These are phyloP conservation scores for Dactylonectria macrodidyma DNA, from an alignment of 2,329 filamentous ascomycete genomes.

Conservation along the genomic window DNA sequence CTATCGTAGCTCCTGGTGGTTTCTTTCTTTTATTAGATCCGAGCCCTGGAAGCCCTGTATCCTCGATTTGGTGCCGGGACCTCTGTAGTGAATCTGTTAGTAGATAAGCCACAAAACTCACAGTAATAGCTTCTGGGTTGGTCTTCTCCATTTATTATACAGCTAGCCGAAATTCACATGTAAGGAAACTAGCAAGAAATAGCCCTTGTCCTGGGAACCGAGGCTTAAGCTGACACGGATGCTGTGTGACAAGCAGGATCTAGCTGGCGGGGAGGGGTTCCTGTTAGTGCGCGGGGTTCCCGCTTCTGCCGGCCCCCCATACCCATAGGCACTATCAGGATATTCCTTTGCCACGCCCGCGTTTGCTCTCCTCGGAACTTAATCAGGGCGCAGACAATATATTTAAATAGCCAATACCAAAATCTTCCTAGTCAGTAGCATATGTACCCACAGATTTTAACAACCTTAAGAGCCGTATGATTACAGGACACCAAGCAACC, in stretches of 20 bases:
- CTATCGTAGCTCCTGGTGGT: background rate
- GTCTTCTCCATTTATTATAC: background rate
- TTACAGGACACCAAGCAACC: background rate
- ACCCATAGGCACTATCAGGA: background rate
- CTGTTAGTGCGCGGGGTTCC: background rate
- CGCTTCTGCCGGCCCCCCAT: background rate
- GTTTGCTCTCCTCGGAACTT: background rate
- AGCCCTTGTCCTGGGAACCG: background rate
- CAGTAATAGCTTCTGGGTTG: too few relatives aligned
- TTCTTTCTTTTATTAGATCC: background rate
- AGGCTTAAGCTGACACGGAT: background rate
- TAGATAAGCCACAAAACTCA: too few relatives aligned
- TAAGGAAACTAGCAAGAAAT: background rate
- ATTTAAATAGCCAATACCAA: background rate
- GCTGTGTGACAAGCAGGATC: background rate
- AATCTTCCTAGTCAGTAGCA: background rate
- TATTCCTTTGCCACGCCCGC: background rate
- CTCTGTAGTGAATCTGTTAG: too few relatives aligned
- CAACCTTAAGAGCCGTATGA: background rate
- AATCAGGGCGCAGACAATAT: background rate
- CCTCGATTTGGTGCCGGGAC: too few relatives aligned
- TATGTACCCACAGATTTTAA: background rate
- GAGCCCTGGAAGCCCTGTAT: background rate
- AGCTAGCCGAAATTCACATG: background rate
- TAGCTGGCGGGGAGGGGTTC: background rate